These are phyloP conservation scores for Leccinum boreale DNA, from an alignment of 768 basidiomycete genomes.

Conservation along the genomic window DNA sequence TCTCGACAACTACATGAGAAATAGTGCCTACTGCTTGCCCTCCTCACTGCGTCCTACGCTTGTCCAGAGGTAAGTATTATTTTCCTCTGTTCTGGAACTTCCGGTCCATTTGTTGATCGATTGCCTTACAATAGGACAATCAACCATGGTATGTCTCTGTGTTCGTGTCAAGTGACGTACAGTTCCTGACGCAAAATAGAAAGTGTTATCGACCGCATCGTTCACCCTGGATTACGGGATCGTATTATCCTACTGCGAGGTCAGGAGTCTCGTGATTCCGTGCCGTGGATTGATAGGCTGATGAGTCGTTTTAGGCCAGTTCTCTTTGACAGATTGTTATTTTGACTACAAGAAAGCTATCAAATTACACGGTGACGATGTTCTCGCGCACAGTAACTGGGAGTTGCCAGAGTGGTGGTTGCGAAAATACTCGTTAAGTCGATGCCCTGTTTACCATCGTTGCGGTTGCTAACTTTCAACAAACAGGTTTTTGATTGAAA, in stretches of 20 bases:
- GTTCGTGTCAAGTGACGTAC: not conserved
- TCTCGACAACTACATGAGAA: slow-evolving; percentile 84
- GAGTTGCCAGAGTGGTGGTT: slow-evolving; percentile 85
- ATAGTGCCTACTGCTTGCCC: slow-evolving; percentile 83
- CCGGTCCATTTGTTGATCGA: not conserved
- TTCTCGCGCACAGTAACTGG: slow-evolving; percentile 87
- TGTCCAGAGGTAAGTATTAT: slow-evolving; percentile 65
- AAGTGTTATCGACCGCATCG: slow-evolving; percentile 85
- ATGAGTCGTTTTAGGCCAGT: slow-evolving; percentile 51
- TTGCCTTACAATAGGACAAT: slow-evolving; percentile 53
- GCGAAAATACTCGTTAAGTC: slow-evolving; percentile 66
- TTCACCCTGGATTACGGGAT: slow-evolving; percentile 87
- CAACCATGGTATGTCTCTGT: slow-evolving; percentile 65
- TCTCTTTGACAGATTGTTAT: slow-evolving; percentile 77
- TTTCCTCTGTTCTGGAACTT: not conserved
- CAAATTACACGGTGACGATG: slow-evolving; percentile 86
- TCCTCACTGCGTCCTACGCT: slow-evolving; percentile 83
- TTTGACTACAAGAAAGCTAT: slow-evolving; percentile 67
- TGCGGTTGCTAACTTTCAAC: not conserved
- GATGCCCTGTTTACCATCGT: not conserved
- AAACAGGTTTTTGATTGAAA: slow-evolving; percentile 74
- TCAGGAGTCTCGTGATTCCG: slow-evolving; percentile 28
- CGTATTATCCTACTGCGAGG: slow-evolving; percentile 87
- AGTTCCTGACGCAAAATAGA: slow-evolving; percentile 44
- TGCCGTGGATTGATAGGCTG: not conserved